These are phyloP conservation scores for Diaporthe capsici DNA, from an alignment of 2,329 filamentous ascomycete genomes.

Conservation along the genomic window DNA sequence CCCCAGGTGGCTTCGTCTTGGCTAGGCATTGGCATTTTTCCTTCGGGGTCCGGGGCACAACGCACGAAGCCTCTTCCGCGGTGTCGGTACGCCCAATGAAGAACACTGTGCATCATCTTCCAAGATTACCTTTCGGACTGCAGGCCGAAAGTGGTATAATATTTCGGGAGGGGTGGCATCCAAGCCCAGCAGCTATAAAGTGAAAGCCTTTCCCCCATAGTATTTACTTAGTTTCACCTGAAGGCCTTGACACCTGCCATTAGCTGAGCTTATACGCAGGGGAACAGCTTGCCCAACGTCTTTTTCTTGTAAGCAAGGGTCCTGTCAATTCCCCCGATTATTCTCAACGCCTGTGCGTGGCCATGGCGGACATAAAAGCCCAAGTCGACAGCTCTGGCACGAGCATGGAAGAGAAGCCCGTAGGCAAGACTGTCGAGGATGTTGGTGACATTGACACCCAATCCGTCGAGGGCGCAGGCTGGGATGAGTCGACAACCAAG, in stretches of 20 bases:
- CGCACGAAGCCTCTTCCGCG: neutral
- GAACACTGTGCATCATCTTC: slow-evolving; percentile 15
- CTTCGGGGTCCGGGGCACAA: slow-evolving; percentile 23
- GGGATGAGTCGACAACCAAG: slow-evolving; percentile 57
- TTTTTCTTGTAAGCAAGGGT: neutral
- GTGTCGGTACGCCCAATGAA: slow-evolving; percentile 10
- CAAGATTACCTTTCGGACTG: slow-evolving; percentile 24
- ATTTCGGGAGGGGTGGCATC: neutral
- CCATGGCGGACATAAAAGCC: slow-evolving; percentile 28
- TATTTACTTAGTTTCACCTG: neutral
- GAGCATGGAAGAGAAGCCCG: slow-evolving; percentile 26
- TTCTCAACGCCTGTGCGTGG: neutral
- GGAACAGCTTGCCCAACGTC: neutral
- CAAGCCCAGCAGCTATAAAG: slow-evolving; percentile 18
- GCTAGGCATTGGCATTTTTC: slow-evolving; percentile 26
- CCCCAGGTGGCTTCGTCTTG: slow-evolving; percentile 29
- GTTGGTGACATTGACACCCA: slow-evolving; percentile 1
- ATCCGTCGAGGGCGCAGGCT: slow-evolving; percentile 46
- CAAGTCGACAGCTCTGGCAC: slow-evolving; percentile 27
- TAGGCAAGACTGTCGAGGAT: slow-evolving; percentile 9
- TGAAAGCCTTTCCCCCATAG: slow-evolving; percentile 5
- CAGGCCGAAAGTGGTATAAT: slow-evolving; percentile 18
- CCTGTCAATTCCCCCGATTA: neutral
- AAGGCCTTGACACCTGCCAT: neutral
- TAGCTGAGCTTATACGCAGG: slow-evolving; percentile 13